Base-by-base conservation (phyloP, 805 yeast genomes). In the Candida qinlingensis region DNA sequence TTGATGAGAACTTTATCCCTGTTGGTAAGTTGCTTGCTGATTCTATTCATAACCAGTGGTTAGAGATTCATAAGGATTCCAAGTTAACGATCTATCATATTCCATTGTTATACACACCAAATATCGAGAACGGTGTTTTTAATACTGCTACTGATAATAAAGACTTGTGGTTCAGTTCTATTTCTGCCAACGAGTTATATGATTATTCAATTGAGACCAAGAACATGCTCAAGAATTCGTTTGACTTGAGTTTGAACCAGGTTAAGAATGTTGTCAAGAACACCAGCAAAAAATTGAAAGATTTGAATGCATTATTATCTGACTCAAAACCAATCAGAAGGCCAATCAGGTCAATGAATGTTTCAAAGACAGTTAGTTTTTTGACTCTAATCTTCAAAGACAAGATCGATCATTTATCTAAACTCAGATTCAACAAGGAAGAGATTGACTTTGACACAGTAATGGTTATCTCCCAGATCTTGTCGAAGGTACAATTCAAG, bases 71-170 rank as follows among this genome's bases (percentile, higher is more conserved):
- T 25, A 41, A 42, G 10, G 52, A 46, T 26, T 35, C 49, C 3
- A 46, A 37, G 1, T 7, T 42, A 4, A 50, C 44, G 26, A 34
- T 48, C 11, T 52, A 41, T 33, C 57, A 54, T 41, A 52, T 54
- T 12, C 56, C 56, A 10, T 43, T 54, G 28, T 42, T 54, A 13
- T 51, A 46, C 38, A 52, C 57, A 7, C 57, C 55, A 13, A 48
- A 52, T 25, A 30, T 34, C 19, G 44, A 43, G 6, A 37, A 31
- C 3, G 34, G 34, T 31, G 34, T 31, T 11, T 31, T 31, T 11
- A 31, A 34, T 30, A 6, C 13, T 6, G 29, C 25, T 10, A 28
- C 27, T 28, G 36, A 27, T 25, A 38, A 30, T 2, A 40, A 35
- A 1, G 41, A 34, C 9, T 27, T 26, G 30, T 51, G 59, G 56